Percentiles rank a stretch among this genome's conserved stretches.
These are phyloP conservation scores for Davidsoniella neocaledoniae DNA, from an alignment of 2,329 filamentous ascomycete genomes.

Conservation along the genomic window DNA sequence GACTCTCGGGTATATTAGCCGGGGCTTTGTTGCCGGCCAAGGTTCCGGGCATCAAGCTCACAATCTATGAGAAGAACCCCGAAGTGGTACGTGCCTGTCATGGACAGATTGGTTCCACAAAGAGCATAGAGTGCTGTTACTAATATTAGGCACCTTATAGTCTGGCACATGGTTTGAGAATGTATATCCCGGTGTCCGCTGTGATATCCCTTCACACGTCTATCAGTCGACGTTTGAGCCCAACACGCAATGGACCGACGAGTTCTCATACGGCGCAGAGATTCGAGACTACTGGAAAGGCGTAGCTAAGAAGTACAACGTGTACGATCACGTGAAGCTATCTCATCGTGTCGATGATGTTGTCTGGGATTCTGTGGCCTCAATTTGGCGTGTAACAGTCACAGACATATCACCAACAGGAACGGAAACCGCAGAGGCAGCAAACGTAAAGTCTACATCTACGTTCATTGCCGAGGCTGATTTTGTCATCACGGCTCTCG, in stretches of 20 bases:
- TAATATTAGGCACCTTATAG: neutral
- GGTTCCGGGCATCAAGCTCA: conserved; percentile 48
- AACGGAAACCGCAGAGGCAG: too few species aligned
- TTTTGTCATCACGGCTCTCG: conserved; percentile 45
- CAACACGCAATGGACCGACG: conserved; percentile 51
- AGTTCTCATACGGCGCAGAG: conserved; percentile 49
- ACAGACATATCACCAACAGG: conserved; percentile 18
- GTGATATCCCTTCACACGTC: conserved; percentile 52
- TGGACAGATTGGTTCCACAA: neutral
- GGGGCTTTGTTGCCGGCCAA: conserved; percentile 51
- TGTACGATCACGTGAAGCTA: conserved; percentile 41
- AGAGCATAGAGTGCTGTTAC: neutral
- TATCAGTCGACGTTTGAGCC: conserved; percentile 54
- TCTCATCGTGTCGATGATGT: conserved; percentile 37
- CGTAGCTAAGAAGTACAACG: conserved; percentile 20
- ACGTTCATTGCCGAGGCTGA: conserved; percentile 33
- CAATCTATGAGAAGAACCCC: conserved; percentile 50
- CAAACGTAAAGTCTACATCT: conserved; percentile 18
- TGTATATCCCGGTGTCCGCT: conserved; percentile 46
- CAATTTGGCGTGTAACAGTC: conserved; percentile 31
- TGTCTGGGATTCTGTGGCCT: conserved; percentile 33
- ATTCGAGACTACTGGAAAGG: conserved; percentile 45
- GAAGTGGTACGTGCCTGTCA: conserved; percentile 40
- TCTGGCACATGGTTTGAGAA: conserved; percentile 37
- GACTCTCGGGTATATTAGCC: conserved; percentile 28